These are phyloP conservation scores for Trichoderma sp. DNA, from an alignment of 2,329 filamentous ascomycete species.

Conservation along the genomic window DNA sequence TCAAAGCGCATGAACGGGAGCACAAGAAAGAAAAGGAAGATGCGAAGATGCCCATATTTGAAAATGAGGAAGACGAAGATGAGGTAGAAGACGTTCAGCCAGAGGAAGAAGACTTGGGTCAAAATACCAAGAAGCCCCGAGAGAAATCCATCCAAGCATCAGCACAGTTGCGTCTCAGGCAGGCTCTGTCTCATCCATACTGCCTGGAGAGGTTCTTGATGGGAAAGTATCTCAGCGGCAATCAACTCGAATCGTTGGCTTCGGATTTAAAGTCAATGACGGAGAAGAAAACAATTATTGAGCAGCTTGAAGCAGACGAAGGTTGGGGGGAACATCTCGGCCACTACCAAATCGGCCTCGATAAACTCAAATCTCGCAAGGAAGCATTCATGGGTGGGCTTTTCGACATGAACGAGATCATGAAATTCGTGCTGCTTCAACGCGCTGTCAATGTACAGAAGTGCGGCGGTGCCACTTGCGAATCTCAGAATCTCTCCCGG, in stretches of 20 bases:
- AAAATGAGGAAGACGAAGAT: background rate
- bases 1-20: background rate
- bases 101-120: background rate
- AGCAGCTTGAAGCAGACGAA: conserved; percentile 16
- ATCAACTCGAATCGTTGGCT: background rate
- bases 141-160: background rate
- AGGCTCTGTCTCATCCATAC: conserved; percentile 30
- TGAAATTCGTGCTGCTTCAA: conserved; percentile 23
- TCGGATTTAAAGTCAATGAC: background rate
- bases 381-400: conserved; percentile 22
- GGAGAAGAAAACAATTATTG: background rate
- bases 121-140: background rate
- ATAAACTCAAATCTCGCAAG: background rate
- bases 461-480: conserved; percentile 3
- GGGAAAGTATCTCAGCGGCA: background rate
- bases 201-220: conserved; percentile 28
- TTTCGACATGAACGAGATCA: conserved; percentile 23
- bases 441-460: background rate
- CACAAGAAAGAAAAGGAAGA: background rate
- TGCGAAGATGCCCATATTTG: conserved; percentile 24
- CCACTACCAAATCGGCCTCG: conserved; percentile 21
- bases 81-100: background rate
- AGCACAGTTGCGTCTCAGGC: conserved; percentile 17
- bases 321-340: background rate
- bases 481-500: conserved; percentile 1